A percentile compares a stretch with the other conserved stretches of the same genome.
Evolutionary conservation across 306 rosid species (phyloP).

Genomic region (Ceratonia siliqua): DNA sequence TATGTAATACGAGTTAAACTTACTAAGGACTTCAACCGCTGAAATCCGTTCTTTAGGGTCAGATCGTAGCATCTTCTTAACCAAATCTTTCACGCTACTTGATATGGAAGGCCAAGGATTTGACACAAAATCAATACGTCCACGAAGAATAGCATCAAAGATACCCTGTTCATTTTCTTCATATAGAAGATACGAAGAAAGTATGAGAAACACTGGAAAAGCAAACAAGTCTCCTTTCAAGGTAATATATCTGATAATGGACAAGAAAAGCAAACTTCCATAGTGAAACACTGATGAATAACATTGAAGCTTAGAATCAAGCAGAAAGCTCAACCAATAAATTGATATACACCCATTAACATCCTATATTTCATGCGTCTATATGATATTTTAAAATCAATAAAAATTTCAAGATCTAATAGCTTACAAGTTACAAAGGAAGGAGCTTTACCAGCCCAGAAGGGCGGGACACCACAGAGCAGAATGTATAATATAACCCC

Average conservation of each 20-base stretch:
- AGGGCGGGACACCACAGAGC: conserved; percentile 93
- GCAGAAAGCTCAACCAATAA: neutral
- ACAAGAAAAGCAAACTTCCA: conserved; percentile 7
- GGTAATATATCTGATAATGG: conserved; percentile 11
- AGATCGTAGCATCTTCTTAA: conserved; percentile 75
- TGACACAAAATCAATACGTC: conserved; percentile 78
- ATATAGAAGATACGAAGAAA: conserved; percentile 33
- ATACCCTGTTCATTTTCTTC: conserved; percentile 92
- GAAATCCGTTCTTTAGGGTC: conserved; percentile 77
- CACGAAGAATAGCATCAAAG: conserved; percentile 83
- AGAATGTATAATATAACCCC: conserved; percentile 91
- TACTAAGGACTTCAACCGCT: conserved; percentile 78
- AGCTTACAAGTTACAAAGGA: neutral
- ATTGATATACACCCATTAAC: too few species aligned
- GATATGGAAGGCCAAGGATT: conserved; percentile 98
- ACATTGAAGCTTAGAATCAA: conserved; percentile 2
- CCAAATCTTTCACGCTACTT: conserved; percentile 81
- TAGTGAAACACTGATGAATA: neutral
- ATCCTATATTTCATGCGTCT: neutral
- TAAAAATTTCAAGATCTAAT: neutral
- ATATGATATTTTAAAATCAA: too few species aligned
- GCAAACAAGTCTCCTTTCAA: neutral
- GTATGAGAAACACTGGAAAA: conserved; percentile 19
- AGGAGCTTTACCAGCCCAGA: conserved; percentile 85
- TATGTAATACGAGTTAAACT: conserved; percentile 42